Conservation (phyloP, 2,329 filamentous ascomycete species). For the Fusarium sp. region DNA sequence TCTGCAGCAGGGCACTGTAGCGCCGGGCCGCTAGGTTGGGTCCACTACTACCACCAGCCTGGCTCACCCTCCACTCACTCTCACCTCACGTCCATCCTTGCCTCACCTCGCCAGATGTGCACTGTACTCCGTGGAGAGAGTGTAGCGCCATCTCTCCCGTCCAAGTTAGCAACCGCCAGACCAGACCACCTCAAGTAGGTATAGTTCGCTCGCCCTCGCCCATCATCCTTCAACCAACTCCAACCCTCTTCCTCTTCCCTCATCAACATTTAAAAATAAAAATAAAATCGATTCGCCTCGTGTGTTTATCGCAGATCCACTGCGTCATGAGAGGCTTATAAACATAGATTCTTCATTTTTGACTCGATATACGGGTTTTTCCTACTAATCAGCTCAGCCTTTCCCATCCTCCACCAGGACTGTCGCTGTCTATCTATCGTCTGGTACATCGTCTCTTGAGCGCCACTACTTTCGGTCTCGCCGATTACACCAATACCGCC, state of each 20-base stretch:
- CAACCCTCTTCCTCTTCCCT: constrained; percentile 30
- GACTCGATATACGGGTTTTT: constrained; percentile 14
- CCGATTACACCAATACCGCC: constrained; percentile 18
- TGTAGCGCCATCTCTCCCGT: constrained; percentile 36
- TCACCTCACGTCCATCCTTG: no score
- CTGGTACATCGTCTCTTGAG: constrained; percentile 20
- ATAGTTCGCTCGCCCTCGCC: constrained; percentile 44
- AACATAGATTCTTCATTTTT: constrained; percentile 13
- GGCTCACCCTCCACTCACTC: constrained; percentile 18
- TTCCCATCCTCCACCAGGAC: constrained; percentile 21
- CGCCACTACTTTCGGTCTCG: constrained; percentile 30
- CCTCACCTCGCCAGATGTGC: constrained; percentile 13
- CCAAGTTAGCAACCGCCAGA: constrained; percentile 43
- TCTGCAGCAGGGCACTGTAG: constrained; percentile 39
- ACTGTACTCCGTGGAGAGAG: constrained; percentile 27
- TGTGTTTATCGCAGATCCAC: constrained; percentile 31
- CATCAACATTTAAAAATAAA: constrained; percentile 13
- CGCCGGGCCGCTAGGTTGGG: constrained; percentile 45
- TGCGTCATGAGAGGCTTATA: constrained; percentile 38
- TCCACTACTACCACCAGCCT: constrained; percentile 48
- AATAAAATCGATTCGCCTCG: constrained; percentile 1
- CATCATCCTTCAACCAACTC: constrained; percentile 36
- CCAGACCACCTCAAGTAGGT: constrained; percentile 26
- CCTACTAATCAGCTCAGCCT: constrained; percentile 16
- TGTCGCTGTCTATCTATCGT: constrained; percentile 23